A percentile compares a stretch with the other conserved stretches of the same genome.
Conservation (phyloP, 225 moss, liverwort and hornwort species). For the Asterella californica region DNA sequence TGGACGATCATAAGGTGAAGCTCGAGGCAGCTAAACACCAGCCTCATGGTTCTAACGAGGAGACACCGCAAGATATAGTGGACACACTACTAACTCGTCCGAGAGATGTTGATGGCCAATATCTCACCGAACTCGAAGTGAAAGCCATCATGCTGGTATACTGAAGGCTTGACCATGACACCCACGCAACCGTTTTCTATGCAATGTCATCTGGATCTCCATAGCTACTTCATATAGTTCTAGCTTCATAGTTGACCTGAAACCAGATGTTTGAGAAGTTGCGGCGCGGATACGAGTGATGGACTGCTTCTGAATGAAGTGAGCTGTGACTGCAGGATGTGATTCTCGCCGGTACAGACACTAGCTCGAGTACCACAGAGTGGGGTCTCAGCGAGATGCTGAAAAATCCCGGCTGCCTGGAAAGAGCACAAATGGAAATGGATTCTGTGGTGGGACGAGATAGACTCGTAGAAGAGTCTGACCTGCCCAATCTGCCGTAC, state of each 20-base stretch:
- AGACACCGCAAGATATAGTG: background rate
- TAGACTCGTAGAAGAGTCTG: slow-evolving; percentile 31
- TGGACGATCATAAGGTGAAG: slow-evolving; percentile 32
- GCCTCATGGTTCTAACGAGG: background rate
- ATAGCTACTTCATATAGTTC: too few relatives aligned
- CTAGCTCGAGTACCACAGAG: slow-evolving; percentile 17
- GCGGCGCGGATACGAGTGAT: background rate
- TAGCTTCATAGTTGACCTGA: too few relatives aligned
- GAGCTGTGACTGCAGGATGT: slow-evolving; percentile 16
- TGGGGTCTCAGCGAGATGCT: slow-evolving; percentile 45
- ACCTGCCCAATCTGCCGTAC: slow-evolving; percentile 31
- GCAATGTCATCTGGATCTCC: too few relatives aligned
- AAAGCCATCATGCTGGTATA: background rate
- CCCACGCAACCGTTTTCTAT: background rate
- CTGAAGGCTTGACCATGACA: background rate
- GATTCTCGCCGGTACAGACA: slow-evolving; percentile 27
- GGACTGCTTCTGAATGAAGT: background rate
- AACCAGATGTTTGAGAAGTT: background rate
- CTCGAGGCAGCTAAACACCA: background rate
- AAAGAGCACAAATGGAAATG: slow-evolving; percentile 35
- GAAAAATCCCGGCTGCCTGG: slow-evolving; percentile 7
- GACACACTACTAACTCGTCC: background rate
- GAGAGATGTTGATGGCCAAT: background rate
- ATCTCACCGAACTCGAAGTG: background rate
- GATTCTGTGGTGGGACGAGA: slow-evolving; percentile 24